These are phyloP conservation scores for Fusarium verticillioides DNA, from an alignment of 2,329 filamentous ascomycete genomes.

Conservation along the genomic window DNA sequence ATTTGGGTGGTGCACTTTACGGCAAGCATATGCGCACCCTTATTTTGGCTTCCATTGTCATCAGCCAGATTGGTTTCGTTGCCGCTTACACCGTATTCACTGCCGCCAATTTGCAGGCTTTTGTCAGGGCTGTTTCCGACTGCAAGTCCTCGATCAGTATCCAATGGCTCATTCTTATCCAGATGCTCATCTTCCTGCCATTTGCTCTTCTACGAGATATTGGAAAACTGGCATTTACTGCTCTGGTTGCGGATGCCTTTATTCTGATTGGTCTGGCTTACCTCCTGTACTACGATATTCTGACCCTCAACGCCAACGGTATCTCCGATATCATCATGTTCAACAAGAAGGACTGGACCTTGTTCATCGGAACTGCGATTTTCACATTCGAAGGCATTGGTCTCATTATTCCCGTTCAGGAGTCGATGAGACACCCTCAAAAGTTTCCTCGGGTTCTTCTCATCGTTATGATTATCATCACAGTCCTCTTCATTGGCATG, in stretches of 20 bases:
- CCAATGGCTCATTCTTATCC: constrained; percentile 90
- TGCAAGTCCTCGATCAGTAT: constrained; percentile 89
- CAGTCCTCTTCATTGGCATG: constrained; percentile 88
- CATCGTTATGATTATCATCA: constrained; percentile 94
- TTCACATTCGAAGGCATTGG: constrained; percentile 99
- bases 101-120: constrained; percentile 93
- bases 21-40: constrained; percentile 88
- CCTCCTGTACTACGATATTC: constrained; percentile 93
- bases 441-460: constrained; percentile 92
- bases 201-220: constrained; percentile 96
- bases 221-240: constrained; percentile 95
- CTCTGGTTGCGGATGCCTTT: constrained; percentile 91
- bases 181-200: constrained; percentile 94
- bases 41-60: constrained; percentile 91
- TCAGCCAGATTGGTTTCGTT: constrained; percentile 95
- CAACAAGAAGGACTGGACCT: constrained; percentile 91
- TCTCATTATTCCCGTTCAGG: constrained; percentile 97
- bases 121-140: constrained; percentile 89
- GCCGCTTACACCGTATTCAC: constrained; percentile 98
- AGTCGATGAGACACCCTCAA: constrained; percentile 90
- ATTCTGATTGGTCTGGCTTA: constrained; percentile 93
- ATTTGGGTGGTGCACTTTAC: constrained; percentile 92
- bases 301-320: constrained; percentile 80
- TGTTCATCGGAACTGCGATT: constrained; percentile 98
- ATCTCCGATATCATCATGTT: constrained; percentile 89